Evolutionary conservation across 1,284 basidiomycete genomes (phyloP).

Genomic region (Marasmius sp.): DNA sequence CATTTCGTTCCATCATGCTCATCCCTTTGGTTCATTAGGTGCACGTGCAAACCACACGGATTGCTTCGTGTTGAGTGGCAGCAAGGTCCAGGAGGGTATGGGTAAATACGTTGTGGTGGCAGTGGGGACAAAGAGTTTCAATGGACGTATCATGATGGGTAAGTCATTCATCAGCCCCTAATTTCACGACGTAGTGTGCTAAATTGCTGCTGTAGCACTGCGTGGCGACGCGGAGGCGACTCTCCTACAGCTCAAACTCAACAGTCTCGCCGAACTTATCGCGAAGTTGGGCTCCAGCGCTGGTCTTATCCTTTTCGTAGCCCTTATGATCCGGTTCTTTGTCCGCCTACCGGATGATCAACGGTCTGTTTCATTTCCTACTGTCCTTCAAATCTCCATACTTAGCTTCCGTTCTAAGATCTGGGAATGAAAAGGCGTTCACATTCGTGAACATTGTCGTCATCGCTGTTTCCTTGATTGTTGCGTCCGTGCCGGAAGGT

Average conservation of each 20-base stretch:
- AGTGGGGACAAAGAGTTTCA: slow-evolving; percentile 91
- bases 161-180: slow-evolving; percentile 26
- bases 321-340: slow-evolving; percentile 94
- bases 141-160: slow-evolving; percentile 97
- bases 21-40: not conserved
- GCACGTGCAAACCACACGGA: slow-evolving; percentile 61
- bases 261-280: slow-evolving; percentile 89
- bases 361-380: slow-evolving; percentile 35
- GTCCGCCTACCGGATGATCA: slow-evolving; percentile 71
- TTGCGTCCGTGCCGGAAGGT: slow-evolving; percentile 97
- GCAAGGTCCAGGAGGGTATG: slow-evolving; percentile 93
- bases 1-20: not conserved
- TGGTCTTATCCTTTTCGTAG: slow-evolving; percentile 80
- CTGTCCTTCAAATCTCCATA: not conserved
- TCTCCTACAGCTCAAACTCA: slow-evolving; percentile 93
- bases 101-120: slow-evolving; percentile 92
- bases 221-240: slow-evolving; percentile 84
- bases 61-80: slow-evolving; percentile 93
- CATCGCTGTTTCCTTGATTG: slow-evolving; percentile 92
- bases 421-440: slow-evolving; percentile 83
- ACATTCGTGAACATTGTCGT: slow-evolving; percentile 93
- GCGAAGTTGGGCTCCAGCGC: slow-evolving; percentile 87
- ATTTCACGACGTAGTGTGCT: not conserved
- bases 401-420: slow-evolving; percentile 36
- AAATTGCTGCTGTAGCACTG: slow-evolving; percentile 51